These are phyloP conservation scores for Lomentospora prolificans DNA, from an alignment of 2,329 filamentous ascomycete species.

Conservation along the genomic window DNA sequence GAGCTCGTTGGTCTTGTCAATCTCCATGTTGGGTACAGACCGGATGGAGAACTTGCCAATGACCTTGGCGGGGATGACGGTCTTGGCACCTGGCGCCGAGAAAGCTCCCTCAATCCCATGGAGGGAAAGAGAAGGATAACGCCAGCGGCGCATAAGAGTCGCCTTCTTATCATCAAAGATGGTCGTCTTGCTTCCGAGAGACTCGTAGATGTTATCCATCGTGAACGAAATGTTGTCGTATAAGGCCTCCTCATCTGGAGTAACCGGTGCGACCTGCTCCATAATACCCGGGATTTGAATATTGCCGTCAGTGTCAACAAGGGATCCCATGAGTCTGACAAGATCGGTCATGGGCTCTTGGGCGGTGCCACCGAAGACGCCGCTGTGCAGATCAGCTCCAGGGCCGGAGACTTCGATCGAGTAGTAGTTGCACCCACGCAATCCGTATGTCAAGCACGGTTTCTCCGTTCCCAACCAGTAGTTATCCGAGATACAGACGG, in stretches of 20 bases:
- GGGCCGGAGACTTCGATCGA: constrained; percentile 83
- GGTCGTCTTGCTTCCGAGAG: constrained; percentile 77
- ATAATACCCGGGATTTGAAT: constrained; percentile 91
- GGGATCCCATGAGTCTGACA: constrained; percentile 65
- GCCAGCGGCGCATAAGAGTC: constrained; percentile 93
- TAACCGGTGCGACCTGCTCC: constrained; percentile 85
- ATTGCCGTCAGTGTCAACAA: constrained; percentile 85
- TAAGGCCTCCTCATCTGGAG: constrained; percentile 75
- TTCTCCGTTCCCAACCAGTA: constrained; percentile 99
- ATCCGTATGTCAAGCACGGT: constrained; percentile 93
- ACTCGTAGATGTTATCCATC: constrained; percentile 91
- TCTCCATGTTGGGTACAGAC: constrained; percentile 96
- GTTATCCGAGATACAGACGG: constrained; percentile 97
- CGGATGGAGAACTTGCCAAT: constrained; percentile 97
- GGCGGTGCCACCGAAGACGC: constrained; percentile 91
- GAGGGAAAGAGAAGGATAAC: constrained; percentile 84
- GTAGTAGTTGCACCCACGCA: constrained; percentile 98
- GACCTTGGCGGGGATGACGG: constrained; percentile 96
- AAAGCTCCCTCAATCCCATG: constrained; percentile 95
- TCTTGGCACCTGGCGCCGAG: constrained; percentile 88
- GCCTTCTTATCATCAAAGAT: constrained; percentile 83
- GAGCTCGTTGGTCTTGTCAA: constrained; percentile 73
- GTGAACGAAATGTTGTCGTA: constrained; percentile 88
- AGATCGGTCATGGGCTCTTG: constrained; percentile 99
- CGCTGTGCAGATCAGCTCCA: constrained; percentile 87